Evolutionary conservation across 345 rosid genomes (phyloP), one percentile per base, ranked within the genome.

Genomic region (Odontarrhena argentea): DNA sequence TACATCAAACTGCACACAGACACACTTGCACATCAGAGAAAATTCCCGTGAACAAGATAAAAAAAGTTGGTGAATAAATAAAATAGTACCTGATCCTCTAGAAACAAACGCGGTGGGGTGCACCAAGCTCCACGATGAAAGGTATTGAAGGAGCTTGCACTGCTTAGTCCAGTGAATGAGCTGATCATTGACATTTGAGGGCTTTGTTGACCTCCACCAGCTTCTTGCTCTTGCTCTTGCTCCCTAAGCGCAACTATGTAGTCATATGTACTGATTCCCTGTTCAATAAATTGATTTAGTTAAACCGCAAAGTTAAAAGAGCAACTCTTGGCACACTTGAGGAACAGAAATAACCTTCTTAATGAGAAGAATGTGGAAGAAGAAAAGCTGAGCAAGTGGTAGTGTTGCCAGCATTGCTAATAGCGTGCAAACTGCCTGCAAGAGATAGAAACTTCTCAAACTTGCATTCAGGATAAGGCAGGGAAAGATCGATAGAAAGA

Each of bases 191-290:
- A 91, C 99, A 91, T 94, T 65, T 87, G 99, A 8, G 93, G 86
- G 81, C 97, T 91, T 63, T 91, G 99, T 73, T 87, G 92, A 34
- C 91, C 96, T 35, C 86, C 96, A 43, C 80, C 77, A 69, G 87
- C 95, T 76, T 91, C 96, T 69, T 75, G 93, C 60, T 93, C 98
- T 82, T 88, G 98, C 50, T 93, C 98, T 76, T 94, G 99, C 78
- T 94, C 99, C 75, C 97, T 79, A 43, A 94, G 82, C 28, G 97
- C 99, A 75, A 94, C 86, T 55, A 94, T 91, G 82, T 94, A 94
- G 81, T 94, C 99, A 56, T 94, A 94, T 15, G 99, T 94, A 81
- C 93, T 91, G 47, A 94, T 88, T 80, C 99, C 99, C 99, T 94
- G 72, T 41, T 45, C 32, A 9, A 67, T 41, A 48, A 53, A 72